Base-by-base conservation (phyloP, 768 basidiomycete genomes). In the Boletus rubropictus region DNA sequence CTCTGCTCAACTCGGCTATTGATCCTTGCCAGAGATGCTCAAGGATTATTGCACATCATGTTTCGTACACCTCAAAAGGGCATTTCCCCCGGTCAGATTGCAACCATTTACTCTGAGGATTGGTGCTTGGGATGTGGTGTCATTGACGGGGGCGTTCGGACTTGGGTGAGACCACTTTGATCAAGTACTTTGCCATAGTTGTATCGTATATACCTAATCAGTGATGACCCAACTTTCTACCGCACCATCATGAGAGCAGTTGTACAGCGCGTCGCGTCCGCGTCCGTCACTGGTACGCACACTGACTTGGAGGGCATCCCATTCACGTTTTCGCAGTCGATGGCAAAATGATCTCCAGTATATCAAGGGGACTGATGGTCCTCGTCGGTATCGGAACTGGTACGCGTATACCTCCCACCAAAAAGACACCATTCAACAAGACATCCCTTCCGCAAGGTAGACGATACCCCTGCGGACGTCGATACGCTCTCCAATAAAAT, bases 331-430 rank as follows among this genome's bases (percentile, higher is more conserved):
- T 37, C 32, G 9, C 66, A 95, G 93, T 96, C 46, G 82, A 94
- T 54, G 78, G 76, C 38, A 73, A 86, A 57, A 73, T 81, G 27
- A 81, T 97, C 51, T 91, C 92, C 3, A 76, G 78, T 31, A 95
- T 97, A 50, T 83, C 84, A 15, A 74, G 77, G 54, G 94, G 94
- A 2, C 71, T 97, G 25, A 84, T 97, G 79, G 87, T 94, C 17
- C 78, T 97, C 14, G 81, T 97, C 28, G 94, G 94, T 22, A 88
- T 97, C 54, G 89, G 87, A 35, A 72, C 73, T 69, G 88, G 89
- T 87, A 71, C 55, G 73, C 51, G 21, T 37, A 31, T 44, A 27
- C 12, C 21, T 43, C 39, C 7, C 22, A 46, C 29, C 25, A 11
- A 15, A 28, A 34, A 27, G 29, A 27, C 21, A 6, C 11, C 51